phyloP scores from a whole-genome alignment of 306 rosid genomes.

The Vicia villosa region DNA sequence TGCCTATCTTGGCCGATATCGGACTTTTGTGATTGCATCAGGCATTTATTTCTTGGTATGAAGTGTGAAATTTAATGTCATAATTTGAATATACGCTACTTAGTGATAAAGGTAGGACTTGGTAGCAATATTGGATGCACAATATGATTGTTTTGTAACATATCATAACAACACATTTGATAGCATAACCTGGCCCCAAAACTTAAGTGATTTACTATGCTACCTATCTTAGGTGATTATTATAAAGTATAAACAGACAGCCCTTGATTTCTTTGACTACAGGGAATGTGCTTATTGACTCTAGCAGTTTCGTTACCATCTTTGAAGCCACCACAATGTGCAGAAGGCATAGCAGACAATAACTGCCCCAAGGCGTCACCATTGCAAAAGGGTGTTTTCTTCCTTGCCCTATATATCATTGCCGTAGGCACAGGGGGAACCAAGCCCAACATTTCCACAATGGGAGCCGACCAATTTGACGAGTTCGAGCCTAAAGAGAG shows the following conservation, averaged over 20 bases:
- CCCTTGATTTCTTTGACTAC: constrained; percentile 8
- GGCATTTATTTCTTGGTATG: constrained; percentile 64
- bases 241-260: background rate
- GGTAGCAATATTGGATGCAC: too few relatives aligned
- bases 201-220: background rate
- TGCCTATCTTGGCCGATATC: constrained; percentile 65
- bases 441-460: constrained; percentile 85
- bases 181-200: background rate
- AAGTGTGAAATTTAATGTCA: constrained; percentile 11
- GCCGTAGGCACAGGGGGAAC: constrained; percentile 88
- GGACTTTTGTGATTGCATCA: constrained; percentile 64
- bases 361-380: constrained; percentile 54
- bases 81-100: constrained; percentile 1
- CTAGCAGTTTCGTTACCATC: constrained; percentile 64
- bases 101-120: background rate
- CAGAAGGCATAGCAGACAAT: constrained; percentile 21
- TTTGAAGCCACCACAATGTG: constrained; percentile 71
- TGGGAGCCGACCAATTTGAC: constrained; percentile 93
- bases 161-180: background rate
- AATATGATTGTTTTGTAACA: background rate
- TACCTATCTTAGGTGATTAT: background rate
- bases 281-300: constrained; percentile 76
- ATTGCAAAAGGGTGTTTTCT: constrained; percentile 65
- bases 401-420: constrained; percentile 60
- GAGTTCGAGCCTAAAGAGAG: constrained; percentile 70